Percentiles rank a stretch among this genome's conserved stretches.
These are phyloP conservation scores for Malus sylvestris DNA, from an alignment of 306 rosid species.

Conservation along the genomic window DNA sequence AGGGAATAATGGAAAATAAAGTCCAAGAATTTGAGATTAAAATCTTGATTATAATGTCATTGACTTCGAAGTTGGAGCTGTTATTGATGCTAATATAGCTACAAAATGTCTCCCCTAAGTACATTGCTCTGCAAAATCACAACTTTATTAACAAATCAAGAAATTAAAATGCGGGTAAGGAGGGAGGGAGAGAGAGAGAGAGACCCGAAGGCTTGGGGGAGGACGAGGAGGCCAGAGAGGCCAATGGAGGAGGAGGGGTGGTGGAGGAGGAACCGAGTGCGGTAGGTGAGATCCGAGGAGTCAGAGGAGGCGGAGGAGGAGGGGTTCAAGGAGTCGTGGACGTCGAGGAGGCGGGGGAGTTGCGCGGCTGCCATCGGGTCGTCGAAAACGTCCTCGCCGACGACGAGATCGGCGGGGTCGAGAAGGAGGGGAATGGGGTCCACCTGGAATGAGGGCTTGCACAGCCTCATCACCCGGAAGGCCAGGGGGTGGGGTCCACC, in stretches of 20 bases:
- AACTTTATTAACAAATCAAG: not conserved
- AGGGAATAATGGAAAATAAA: not conserved
- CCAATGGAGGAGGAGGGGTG: constrained; percentile 74
- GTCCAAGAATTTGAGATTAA: not conserved
- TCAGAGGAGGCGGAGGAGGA: constrained; percentile 23
- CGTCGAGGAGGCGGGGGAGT: constrained; percentile 32
- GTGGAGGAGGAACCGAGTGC: constrained; percentile 65
- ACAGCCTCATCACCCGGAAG: constrained; percentile 86
- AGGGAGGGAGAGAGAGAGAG: not conserved
- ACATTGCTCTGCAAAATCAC: constrained; percentile 62
- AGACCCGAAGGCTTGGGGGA: constrained; percentile 92
- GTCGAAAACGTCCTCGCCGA: constrained; percentile 82
- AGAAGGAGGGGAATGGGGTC: constrained; percentile 76
- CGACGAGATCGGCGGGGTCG: constrained; percentile 71
- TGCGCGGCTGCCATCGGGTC: constrained; percentile 49
- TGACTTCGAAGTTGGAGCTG: constrained; percentile 83
- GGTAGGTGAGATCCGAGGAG: constrained; percentile 59
- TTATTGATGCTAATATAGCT: constrained; percentile 90
- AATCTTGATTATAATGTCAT: constrained; percentile 47
- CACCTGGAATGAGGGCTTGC: constrained; percentile 78
- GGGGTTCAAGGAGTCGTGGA: constrained; percentile 6
- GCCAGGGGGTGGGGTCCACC: constrained; percentile 65
- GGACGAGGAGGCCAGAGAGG: constrained; percentile 94
- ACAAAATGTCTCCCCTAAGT: constrained; percentile 93
- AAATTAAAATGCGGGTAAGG: not conserved